phyloP scores from a whole-genome alignment of 2,329 filamentous ascomycete genomes.

The Xylariaceae sp. region DNA sequence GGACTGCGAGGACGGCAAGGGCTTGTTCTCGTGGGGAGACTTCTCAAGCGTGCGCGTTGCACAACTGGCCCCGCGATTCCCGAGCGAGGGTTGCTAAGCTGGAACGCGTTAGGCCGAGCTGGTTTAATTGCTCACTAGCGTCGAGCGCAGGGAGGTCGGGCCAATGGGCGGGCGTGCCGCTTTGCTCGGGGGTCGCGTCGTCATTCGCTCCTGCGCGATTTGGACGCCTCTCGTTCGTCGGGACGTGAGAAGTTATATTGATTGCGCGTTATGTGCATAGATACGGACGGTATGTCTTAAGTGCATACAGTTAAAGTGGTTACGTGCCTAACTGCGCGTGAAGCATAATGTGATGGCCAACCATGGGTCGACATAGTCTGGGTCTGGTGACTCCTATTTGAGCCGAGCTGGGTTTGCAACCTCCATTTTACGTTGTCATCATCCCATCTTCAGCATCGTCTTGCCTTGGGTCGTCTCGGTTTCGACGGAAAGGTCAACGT shows the following conservation, averaged over 20 bases:
- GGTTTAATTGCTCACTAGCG: neutral
- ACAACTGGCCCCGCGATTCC: neutral
- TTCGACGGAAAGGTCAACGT: no score
- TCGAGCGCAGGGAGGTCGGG: slow-evolving; percentile 1
- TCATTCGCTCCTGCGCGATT: slow-evolving; percentile 15
- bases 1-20: neutral
- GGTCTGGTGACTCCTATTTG: no score
- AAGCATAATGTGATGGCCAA: no score
- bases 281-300: neutral
- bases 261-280: slow-evolving; percentile 23
- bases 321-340: no score
- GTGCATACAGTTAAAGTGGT: neutral
- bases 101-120: neutral
- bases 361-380: no score
- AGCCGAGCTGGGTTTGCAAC: no score
- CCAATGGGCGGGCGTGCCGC: slow-evolving; percentile 26
- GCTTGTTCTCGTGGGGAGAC: neutral
- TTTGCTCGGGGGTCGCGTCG: slow-evolving; percentile 21
- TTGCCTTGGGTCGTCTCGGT: no score
- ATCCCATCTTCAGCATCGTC: no score
- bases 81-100: neutral
- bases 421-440: no score
- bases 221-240: slow-evolving; percentile 21
- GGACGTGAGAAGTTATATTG: neutral
- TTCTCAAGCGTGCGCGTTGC: neutral